phyloP scores from a whole-genome alignment of 2,329 filamentous ascomycete species.

The Metarhizium album region DNA sequence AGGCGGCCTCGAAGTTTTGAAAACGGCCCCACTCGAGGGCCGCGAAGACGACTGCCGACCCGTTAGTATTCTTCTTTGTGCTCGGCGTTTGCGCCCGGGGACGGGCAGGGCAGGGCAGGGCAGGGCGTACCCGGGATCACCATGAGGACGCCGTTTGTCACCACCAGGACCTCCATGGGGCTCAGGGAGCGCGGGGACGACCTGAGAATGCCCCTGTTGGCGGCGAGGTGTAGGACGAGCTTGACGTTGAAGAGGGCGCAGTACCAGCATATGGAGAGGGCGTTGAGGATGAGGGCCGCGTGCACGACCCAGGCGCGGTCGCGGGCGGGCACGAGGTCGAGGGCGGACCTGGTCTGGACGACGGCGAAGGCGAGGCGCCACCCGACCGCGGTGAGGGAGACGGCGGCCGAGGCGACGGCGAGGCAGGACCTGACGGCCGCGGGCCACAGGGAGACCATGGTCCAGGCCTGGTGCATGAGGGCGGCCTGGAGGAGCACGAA shows the following conservation, averaged over 20 bases:
- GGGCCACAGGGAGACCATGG: slow-evolving; percentile 40
- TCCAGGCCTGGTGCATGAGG: slow-evolving; percentile 42
- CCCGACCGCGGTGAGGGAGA: slow-evolving; percentile 23
- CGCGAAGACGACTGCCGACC: slow-evolving; percentile 36
- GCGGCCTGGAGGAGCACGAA: slow-evolving; percentile 34
- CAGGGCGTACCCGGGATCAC: slow-evolving; percentile 35
- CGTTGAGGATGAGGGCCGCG: slow-evolving; percentile 27
- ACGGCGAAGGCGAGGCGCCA: slow-evolving; percentile 24
- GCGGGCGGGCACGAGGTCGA: slow-evolving; percentile 14
- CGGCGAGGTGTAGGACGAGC: slow-evolving; percentile 35
- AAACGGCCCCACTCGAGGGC: slow-evolving; percentile 33
- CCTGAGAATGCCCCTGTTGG: slow-evolving; percentile 36
- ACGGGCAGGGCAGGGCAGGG: not conserved
- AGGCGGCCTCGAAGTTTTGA: slow-evolving; percentile 37
- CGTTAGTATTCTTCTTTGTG: not conserved
- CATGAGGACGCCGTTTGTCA: slow-evolving; percentile 47
- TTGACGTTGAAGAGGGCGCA: slow-evolving; percentile 44
- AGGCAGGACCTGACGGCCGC: slow-evolving; percentile 20
- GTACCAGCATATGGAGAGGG: slow-evolving; percentile 38
- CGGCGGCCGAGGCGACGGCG: slow-evolving; percentile 20
- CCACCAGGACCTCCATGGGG: slow-evolving; percentile 43
- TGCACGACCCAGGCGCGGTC: slow-evolving; percentile 27
- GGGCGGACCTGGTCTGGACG: slow-evolving; percentile 23
- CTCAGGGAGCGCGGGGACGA: slow-evolving; percentile 29
- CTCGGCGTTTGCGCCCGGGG: not conserved